These are phyloP conservation scores for Pseudevernia furfuracea DNA, from an alignment of 495 filamentous ascomycete species.

Conservation along the genomic window DNA sequence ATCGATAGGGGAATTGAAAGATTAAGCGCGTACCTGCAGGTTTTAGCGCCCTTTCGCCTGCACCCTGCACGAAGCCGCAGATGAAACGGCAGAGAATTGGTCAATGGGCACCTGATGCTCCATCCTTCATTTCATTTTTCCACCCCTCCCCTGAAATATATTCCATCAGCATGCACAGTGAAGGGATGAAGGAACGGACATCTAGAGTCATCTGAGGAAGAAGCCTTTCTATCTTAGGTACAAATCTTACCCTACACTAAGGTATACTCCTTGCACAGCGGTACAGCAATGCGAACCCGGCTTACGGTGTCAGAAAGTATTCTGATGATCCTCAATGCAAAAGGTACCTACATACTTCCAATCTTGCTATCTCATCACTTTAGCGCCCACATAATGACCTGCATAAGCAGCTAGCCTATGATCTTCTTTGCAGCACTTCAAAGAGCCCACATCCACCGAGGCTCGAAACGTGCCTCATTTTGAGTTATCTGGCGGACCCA, in stretches of 20 bases:
- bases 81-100: not conserved
- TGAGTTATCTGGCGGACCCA: not conserved
- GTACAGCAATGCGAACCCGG: not conserved
- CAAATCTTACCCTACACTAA: no score
- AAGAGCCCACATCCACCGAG: not conserved
- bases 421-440: not conserved
- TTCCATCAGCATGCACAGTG: no score
- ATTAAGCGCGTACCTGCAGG: not conserved
- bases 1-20: slow-evolving; percentile 1
- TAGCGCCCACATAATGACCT: not conserved
- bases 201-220: not conserved
- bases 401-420: not conserved
- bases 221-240: not conserved
- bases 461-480: not conserved
- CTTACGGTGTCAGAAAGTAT: not conserved
- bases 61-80: slow-evolving; percentile 1
- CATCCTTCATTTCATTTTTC: not conserved
- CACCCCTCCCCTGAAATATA: not conserved
- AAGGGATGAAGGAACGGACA: no score
- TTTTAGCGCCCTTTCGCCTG: slow-evolving; percentile 2
- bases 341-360: not conserved
- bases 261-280: not conserved
- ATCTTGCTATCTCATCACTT: not conserved
- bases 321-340: not conserved
- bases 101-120: not conserved